These are phyloP conservation scores for Cytospora piceae DNA, from an alignment of 2,329 filamentous ascomycete species.

Conservation along the genomic window DNA sequence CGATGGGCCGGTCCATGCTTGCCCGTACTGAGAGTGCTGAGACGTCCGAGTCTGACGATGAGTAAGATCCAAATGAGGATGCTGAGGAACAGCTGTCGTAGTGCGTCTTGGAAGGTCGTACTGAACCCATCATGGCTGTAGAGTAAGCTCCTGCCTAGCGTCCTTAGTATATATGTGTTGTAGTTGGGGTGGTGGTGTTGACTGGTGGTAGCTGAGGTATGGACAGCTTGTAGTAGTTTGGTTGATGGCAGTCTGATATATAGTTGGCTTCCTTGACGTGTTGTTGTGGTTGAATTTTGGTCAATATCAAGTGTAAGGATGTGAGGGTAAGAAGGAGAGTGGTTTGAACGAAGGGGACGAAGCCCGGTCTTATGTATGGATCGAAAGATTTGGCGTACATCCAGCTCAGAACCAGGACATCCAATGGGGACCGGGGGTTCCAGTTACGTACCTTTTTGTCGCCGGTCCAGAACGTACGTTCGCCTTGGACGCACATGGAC, in stretches of 20 bases:
- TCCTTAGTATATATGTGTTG: background rate
- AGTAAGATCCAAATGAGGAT: slow-evolving; percentile 37
- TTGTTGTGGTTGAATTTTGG: background rate
- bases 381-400: slow-evolving; percentile 26
- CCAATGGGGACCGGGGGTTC: slow-evolving; percentile 12
- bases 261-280: background rate
- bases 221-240: background rate
- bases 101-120: slow-evolving; percentile 42
- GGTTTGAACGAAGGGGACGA: slow-evolving; percentile 24
- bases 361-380: slow-evolving; percentile 31
- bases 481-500: slow-evolving; percentile 21
- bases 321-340: background rate
- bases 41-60: slow-evolving; percentile 48
- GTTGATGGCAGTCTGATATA: background rate
- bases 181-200: background rate
- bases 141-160: slow-evolving; percentile 15
- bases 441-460: slow-evolving; percentile 19
- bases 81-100: slow-evolving; percentile 46
- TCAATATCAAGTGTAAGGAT: background rate
- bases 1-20: slow-evolving; percentile 57
- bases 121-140: slow-evolving; percentile 38
- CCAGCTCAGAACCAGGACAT: slow-evolving; percentile 17
- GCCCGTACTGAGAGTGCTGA: slow-evolving; percentile 45
- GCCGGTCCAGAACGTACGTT: slow-evolving; percentile 24
- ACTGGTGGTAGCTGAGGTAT: background rate